Conservation (phyloP, 2,329 filamentous ascomycete genomes). For the Fusarium humuli region DNA sequence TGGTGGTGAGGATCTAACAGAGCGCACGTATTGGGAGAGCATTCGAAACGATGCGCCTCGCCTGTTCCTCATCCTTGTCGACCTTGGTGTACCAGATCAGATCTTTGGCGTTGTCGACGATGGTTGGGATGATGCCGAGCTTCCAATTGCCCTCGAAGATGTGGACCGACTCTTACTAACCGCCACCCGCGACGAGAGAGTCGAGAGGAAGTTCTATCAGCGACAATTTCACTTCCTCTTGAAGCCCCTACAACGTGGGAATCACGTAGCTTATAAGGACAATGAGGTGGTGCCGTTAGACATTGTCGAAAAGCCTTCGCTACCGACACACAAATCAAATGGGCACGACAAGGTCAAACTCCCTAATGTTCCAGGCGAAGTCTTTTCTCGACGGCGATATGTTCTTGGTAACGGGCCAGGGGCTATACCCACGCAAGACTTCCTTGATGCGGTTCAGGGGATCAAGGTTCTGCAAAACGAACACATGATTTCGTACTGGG, state of each 20-base stretch:
- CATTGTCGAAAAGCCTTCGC: slow-evolving; percentile 68
- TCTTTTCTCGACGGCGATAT: slow-evolving; percentile 70
- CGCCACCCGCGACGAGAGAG: slow-evolving; percentile 67
- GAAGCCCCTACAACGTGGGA: slow-evolving; percentile 68
- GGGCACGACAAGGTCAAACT: slow-evolving; percentile 70
- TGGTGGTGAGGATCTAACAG: slow-evolving; percentile 72
- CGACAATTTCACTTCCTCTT: slow-evolving; percentile 79
- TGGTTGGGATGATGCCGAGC: slow-evolving; percentile 80
- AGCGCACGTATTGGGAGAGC: slow-evolving; percentile 83
- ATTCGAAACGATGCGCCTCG: slow-evolving; percentile 76
- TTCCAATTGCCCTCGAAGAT: slow-evolving; percentile 75
- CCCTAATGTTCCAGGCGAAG: slow-evolving; percentile 67
- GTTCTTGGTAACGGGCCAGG: slow-evolving; percentile 60
- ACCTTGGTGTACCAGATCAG: slow-evolving; percentile 76
- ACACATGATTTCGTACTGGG: slow-evolving; percentile 77
- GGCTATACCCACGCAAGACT: slow-evolving; percentile 63
- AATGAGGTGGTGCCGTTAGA: slow-evolving; percentile 78
- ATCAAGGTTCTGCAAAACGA: slow-evolving; percentile 71
- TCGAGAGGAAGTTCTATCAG: slow-evolving; percentile 77
- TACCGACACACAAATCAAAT: slow-evolving; percentile 52
- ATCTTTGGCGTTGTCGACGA: slow-evolving; percentile 82
- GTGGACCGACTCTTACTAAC: slow-evolving; percentile 73
- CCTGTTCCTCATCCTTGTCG: slow-evolving; percentile 77
- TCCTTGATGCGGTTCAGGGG: slow-evolving; percentile 69
- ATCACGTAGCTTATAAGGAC: slow-evolving; percentile 72